Base-by-base conservation (phyloP, 2,329 filamentous ascomycete genomes). In the Sclerotinia spermophila region DNA sequence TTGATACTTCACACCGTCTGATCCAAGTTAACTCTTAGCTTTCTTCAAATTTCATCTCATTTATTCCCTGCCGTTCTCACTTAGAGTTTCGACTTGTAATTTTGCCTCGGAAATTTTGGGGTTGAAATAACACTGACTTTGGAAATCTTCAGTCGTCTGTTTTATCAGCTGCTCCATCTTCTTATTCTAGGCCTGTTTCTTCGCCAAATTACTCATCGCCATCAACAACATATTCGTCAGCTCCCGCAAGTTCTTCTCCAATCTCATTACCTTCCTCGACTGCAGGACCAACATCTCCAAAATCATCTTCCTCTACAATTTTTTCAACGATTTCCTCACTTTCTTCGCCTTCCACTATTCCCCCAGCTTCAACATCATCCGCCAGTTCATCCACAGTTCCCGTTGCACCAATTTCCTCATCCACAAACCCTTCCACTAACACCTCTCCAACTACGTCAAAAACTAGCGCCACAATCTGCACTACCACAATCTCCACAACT, bases 391-490 rank as follows among this genome's bases (percentile, higher is more conserved):
- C 76, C 1, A 72, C 76, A 51, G 75, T 72, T 13, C 70, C 75
- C 13, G 74, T 72, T 15, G 74, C 58, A 21, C 58, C 69, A 13
- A 70, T 59, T 27, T 70, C 72, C 44, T 72, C 74, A 24, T 60
- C 70, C 35, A 48, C 69, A 35, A 60, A 48, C 15, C 70, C 60
- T 15, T 69, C 68, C 40, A 71, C 67, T 42, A 53, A 64, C n/a
- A 15, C 66, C 44, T 48, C 75, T 53, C 61, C 73, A 17, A 73
- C 74, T 3, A 76, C 73, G 58, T 73, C 71, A 19, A 56, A 68
- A 66, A 35, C 60, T 7, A 67, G 40, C 61, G 71, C 75, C 53
- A 75, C 72, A n/a, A 77, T 84, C 67, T 87, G 86, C 79, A 85
- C 83, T 15, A 79, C 82, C 62, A 86, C 84, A 35, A 77, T 56